Base-by-base conservation (phyloP, 2,329 filamentous ascomycete species). In the Fusarium sp. region DNA sequence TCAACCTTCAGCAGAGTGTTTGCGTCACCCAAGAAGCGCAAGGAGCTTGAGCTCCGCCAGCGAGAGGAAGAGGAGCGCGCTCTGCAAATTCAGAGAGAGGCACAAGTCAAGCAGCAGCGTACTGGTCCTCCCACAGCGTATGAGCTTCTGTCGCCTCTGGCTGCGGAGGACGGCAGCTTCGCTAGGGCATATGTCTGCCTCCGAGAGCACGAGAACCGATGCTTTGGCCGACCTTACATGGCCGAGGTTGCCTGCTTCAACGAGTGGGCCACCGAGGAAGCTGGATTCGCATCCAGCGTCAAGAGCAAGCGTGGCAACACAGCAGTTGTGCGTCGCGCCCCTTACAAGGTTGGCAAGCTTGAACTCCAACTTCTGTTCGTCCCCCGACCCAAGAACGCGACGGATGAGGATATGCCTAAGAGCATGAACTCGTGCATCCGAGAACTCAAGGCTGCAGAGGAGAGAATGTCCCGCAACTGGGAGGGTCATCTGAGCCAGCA, bases 381-480 rank as follows among this genome's bases (percentile, higher is more conserved):
- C 2, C 97, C 97, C 1, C 95, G 95, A 78, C 96, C 97, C 6
- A 96, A 94, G 86, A 93, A 93, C 52, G 89, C 92, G 33, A 91
- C 91, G 59, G 97, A 98, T 74, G 95, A 98, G 17, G 96, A 98
- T 76, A 98, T 99, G 95, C 97, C 97, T 64, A 98, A 98, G 91
- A 98, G 95, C 86, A 98, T 99, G 95, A 97, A 97, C 83, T 94
- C 94, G 50, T 98, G 95, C 82, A 93, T 98, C 77, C 90, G 97
- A 20, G 97, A 98, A 85, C 91, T 99, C 85, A 94, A 93, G 83
- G 94, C 96, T 62, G 95, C 96, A 2, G 95, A 98, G 81, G 93
- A 94, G 81, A 89, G 94, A 71, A 90, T 93, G 71, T 88, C 92
- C 58, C 91, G 93, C 71, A 93, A 91, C 77, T 97, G 90, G 87